Conservation (phyloP, 345 rosid genomes). For the Hibiscus trionum region DNA sequence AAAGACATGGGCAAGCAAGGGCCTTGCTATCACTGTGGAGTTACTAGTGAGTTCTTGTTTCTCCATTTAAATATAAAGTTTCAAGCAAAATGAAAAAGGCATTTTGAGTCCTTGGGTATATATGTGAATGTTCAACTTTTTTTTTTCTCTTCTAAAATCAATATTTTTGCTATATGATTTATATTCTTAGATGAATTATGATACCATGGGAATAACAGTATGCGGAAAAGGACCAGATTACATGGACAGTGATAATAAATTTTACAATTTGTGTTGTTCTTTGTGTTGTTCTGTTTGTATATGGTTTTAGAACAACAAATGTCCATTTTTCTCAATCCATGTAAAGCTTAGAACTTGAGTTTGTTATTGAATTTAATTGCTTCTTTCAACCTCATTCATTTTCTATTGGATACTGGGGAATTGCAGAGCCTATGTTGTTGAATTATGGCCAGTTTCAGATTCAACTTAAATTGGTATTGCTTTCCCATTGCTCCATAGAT, state of each 20-base stretch:
- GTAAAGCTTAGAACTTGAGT: conserved; percentile 10
- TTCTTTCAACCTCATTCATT: background rate
- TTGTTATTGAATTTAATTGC: conserved; percentile 13
- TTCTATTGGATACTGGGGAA: conserved; percentile 18
- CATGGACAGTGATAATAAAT: conserved; percentile 16
- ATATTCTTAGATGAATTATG: background rate
- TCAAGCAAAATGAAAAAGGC: background rate
- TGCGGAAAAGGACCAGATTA: conserved; percentile 14
- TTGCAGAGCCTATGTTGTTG: conserved; percentile 5
- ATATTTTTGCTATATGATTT: conserved; percentile 8
- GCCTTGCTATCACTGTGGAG: conserved; percentile 89
- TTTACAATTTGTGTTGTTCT: conserved; percentile 18
- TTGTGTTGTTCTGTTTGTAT: conserved; percentile 22
- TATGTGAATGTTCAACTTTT: background rate
- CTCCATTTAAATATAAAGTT: conserved; percentile 16
- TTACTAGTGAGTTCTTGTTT: conserved; percentile 78
- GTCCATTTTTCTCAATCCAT: conserved; percentile 7
- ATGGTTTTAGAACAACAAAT: conserved; percentile 13
- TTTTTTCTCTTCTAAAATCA: background rate
- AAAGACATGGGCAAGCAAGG: conserved; percentile 75
- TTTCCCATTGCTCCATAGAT: background rate
- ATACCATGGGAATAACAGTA: conserved; percentile 13
- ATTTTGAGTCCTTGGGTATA: conserved; percentile 13
- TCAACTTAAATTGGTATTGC: conserved; percentile 13
- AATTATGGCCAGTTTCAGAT: background rate